A percentile compares a stretch with the other conserved stretches of the same genome.
These are phyloP conservation scores for Fusarium decemcellulare DNA, from an alignment of 2,329 filamentous ascomycete species.

Conservation along the genomic window DNA sequence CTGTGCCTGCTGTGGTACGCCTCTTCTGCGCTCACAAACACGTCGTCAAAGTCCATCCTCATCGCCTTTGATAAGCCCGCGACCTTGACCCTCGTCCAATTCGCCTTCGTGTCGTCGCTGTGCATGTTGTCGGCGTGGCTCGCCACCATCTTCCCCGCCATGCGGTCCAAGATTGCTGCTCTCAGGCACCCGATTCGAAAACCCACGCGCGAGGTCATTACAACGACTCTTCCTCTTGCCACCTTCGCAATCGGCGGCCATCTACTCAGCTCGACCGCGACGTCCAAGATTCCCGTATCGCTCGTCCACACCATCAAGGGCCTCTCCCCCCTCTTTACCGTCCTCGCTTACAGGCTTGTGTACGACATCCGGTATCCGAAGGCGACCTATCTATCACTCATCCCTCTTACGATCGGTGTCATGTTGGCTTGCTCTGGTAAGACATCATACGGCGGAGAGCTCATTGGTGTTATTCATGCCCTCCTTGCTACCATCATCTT, in stretches of 20 bases:
- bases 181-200: conserved; percentile 87
- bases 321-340: conserved; percentile 94
- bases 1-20: conserved; percentile 95
- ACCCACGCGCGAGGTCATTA: conserved; percentile 85
- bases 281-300: conserved; percentile 94
- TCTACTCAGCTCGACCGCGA: conserved; percentile 93
- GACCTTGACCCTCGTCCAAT: conserved; percentile 93
- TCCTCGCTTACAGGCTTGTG: conserved; percentile 90
- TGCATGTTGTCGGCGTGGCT: conserved; percentile 86
- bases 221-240: conserved; percentile 90
- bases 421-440: conserved; percentile 96
- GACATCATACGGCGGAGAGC: conserved; percentile 81
- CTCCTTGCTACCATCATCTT: conserved; percentile 94
- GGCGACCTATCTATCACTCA: conserved; percentile 88
- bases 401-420: conserved; percentile 95
- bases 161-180: conserved; percentile 81
- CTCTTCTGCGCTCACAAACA: conserved; percentile 96
- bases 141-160: conserved; percentile 77
- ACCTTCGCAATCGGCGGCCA: conserved; percentile 95
- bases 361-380: conserved; percentile 90
- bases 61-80: conserved; percentile 92
- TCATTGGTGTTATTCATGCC: conserved; percentile 91
- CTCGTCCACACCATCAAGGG: conserved; percentile 99
- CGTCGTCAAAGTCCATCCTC: conserved; percentile 96
- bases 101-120: conserved; percentile 90